These are phyloP conservation scores for Prinsepia uniflora DNA, from an alignment of 306 rosid species.

Conservation along the genomic window DNA sequence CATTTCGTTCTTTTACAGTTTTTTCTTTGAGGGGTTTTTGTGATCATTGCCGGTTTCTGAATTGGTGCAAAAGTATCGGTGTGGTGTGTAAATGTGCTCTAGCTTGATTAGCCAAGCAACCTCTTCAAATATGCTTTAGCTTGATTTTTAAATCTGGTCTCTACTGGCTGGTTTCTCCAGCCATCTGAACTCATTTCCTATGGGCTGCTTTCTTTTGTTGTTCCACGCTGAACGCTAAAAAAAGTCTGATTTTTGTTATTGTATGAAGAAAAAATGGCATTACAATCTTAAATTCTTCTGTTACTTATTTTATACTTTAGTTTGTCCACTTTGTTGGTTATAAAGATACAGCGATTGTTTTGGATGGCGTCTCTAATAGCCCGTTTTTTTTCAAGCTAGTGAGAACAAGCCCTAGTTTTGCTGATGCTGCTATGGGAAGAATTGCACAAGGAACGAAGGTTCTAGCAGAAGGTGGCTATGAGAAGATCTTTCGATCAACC, in stretches of 20 bases:
- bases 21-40: not conserved
- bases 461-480: constrained; percentile 89
- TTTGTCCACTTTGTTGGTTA: not conserved
- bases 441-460: constrained; percentile 96
- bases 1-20: not conserved
- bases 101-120: too few species aligned
- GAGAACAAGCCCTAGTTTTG: constrained; percentile 84
- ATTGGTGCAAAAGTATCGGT: not conserved
- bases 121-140: too few species aligned
- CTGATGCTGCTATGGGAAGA: constrained; percentile 96
- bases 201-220: not conserved
- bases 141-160: too few species aligned
- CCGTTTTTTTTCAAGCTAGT: constrained; percentile 38
- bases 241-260: not conserved
- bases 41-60: not conserved
- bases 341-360: not conserved
- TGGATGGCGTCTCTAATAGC: constrained; percentile 17
- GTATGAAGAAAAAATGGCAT: not conserved
- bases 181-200: not conserved
- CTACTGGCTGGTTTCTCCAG: not conserved
- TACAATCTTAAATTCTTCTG: not conserved
- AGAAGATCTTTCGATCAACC: constrained; percentile 67
- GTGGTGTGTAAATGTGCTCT: too few species aligned
- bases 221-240: not conserved
- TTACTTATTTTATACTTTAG: not conserved